Evolutionary conservation across 768 basidiomycete species (phyloP), one percentile per base, ranked within the genome.

Genomic region (Suillus americanus): DNA sequence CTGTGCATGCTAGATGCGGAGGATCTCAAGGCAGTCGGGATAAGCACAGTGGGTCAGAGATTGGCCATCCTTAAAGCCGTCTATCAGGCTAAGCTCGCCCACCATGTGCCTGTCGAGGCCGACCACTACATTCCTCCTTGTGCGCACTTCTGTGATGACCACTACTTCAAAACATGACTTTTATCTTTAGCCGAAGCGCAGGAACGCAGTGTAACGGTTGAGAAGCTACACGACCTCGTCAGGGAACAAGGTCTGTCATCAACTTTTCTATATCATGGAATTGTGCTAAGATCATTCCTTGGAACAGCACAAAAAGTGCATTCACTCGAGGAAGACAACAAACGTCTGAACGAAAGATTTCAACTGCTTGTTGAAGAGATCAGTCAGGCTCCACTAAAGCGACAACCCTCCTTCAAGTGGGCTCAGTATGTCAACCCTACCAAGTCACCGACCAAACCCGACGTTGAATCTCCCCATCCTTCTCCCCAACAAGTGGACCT

Each of bases 121-220:
- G 90, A 91, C 67, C 85, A 93, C 70, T 97, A 94, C 74, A 85
- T 95, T 16, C 95, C 95, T 10, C 93, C 94, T 64, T 95, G 95
- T 94, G 72, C 71, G 92, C 79, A 55, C 55, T 50, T 48, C 61
- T 51, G 35, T 18, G 16, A 25, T 16, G 43, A 45, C 1, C 40
- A 33, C 55, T 62, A 41, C 45, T 53, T 50, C 45, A 38, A 66
- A 9, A 10, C 37, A 62, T 61, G 38, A 57, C 23, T 41, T 54
- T 54, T 8, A 64, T 37, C 57, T 46, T 28, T 67, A 90, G 89
- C 89, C 40, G 88, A 89, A 73, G 81, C 78, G 8, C 83, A 83
- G 45, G 89, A 87, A 65, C 81, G 81, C 43, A 79, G 78, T 25
- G 67, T 88, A 20, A 87, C 86, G 3, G 74, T 93, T 45, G 90